These are phyloP conservation scores for Penicillium diatomitis DNA, from an alignment of 495 filamentous ascomycete genomes.

Conservation along the genomic window DNA sequence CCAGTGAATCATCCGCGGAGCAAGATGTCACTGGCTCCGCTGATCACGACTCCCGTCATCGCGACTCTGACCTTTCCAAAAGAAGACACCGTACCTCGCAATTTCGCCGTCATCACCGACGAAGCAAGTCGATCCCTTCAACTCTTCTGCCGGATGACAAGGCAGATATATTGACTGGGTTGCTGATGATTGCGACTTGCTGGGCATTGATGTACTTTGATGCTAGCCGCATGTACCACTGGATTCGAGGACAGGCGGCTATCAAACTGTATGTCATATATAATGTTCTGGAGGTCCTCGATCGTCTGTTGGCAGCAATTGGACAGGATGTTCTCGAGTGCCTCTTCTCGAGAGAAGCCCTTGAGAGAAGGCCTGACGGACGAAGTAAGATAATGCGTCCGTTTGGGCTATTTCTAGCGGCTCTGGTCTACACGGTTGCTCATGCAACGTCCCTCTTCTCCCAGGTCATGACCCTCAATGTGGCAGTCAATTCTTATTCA, in stretches of 20 bases:
- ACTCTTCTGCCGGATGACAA: slow-evolving; percentile 80
- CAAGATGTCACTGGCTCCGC: not conserved
- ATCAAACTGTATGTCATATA: slow-evolving; percentile 99
- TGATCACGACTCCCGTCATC: slow-evolving; percentile 16
- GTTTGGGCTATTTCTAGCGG: slow-evolving; percentile 81
- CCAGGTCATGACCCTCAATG: slow-evolving; percentile 94
- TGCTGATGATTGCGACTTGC: slow-evolving; percentile 77
- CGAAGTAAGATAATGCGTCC: slow-evolving; percentile 88
- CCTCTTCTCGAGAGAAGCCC: slow-evolving; percentile 82
- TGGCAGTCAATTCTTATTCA: slow-evolving; percentile 97
- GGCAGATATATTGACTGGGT: slow-evolving; percentile 84
- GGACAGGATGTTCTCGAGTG: slow-evolving; percentile 96
- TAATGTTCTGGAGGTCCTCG: slow-evolving; percentile 85
- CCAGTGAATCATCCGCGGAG: slow-evolving; percentile 6
- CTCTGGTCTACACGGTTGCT: slow-evolving; percentile 75
- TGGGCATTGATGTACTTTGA: slow-evolving; percentile 84
- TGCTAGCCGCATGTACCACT: slow-evolving; percentile 96
- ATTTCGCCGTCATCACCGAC: slow-evolving; percentile 47
- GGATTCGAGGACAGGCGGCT: slow-evolving; percentile 88
- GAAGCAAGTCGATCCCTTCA: slow-evolving; percentile 77
- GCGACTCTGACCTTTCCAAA: slow-evolving; percentile 15
- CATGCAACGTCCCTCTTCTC: slow-evolving; percentile 88
- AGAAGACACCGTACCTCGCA: slow-evolving; percentile 25
- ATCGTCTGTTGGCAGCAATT: slow-evolving; percentile 79
- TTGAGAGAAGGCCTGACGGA: slow-evolving; percentile 78